Percentiles rank a stretch among this genome's conserved stretches.
phyloP scores from a whole-genome alignment of 139 green algal species.

The Picochlorum sp. region DNA sequence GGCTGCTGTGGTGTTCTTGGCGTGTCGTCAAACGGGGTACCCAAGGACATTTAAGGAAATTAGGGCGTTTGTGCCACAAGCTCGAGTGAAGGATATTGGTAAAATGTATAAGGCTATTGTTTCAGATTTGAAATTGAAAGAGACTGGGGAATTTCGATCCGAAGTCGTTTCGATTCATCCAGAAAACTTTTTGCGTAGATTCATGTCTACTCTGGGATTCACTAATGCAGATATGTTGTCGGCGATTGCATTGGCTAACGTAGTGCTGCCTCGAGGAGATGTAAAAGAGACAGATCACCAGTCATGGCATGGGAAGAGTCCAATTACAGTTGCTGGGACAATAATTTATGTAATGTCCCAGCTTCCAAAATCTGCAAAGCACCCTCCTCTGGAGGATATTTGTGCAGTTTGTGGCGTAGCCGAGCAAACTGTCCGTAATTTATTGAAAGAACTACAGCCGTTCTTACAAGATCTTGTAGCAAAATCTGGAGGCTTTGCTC shows the following conservation, averaged over 20 bases:
- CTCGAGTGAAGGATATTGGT: constrained; percentile 38
- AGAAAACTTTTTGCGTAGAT: constrained; percentile 34
- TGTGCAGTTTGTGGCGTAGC: constrained; percentile 33
- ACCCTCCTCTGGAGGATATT: constrained; percentile 18
- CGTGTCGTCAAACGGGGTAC: constrained; percentile 58
- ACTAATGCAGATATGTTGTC: constrained; percentile 15
- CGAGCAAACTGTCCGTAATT: constrained; percentile 41
- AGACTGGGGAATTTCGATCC: constrained; percentile 7
- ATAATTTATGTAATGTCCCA: constrained; percentile 55
- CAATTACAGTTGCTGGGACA: constrained; percentile 53
- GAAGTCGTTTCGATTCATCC: constrained; percentile 26
- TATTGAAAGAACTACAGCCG: constrained; percentile 35
- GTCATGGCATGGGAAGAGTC: constrained; percentile 56
- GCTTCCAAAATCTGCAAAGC: constrained; percentile 20
- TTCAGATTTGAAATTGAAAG: constrained; percentile 36
- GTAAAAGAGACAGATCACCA: constrained; percentile 4
- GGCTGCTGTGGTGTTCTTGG: constrained; percentile 77
- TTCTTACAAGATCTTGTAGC: constrained; percentile 8
- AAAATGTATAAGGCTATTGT: constrained; percentile 49
- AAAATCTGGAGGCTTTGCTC: constrained; percentile 15
- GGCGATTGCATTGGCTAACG: constrained; percentile 12
- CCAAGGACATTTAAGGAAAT: constrained; percentile 88
- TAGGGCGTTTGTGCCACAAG: constrained; percentile 41
- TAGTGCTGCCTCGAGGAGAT: constrained; percentile 6
- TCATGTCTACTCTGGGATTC: constrained; percentile 28